These are phyloP conservation scores for Verticillium nubilum DNA, from an alignment of 2,329 filamentous ascomycete genomes.

Conservation along the genomic window DNA sequence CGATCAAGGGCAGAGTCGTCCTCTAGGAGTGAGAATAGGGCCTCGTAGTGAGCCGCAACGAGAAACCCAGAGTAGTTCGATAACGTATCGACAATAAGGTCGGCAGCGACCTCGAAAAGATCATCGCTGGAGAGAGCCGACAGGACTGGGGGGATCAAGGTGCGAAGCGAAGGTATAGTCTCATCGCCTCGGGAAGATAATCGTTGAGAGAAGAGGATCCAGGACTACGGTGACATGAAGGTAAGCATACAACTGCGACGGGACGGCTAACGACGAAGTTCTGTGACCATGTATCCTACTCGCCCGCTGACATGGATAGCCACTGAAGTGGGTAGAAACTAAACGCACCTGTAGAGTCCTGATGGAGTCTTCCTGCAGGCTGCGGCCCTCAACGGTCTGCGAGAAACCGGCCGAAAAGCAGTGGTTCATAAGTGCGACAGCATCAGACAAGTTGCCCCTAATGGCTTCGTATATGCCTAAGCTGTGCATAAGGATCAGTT, in stretches of 20 bases:
- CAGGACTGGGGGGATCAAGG: conserved; percentile 55
- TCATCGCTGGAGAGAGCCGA: conserved; percentile 53
- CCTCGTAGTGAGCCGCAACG: conserved; percentile 48
- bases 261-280: background rate
- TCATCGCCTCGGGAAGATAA: conserved; percentile 51
- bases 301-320: background rate
- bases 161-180: conserved; percentile 53
- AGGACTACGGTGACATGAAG: conserved; percentile 44
- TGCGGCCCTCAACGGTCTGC: conserved; percentile 14
- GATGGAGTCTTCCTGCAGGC: conserved; percentile 49
- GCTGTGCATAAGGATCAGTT: conserved; percentile 16
- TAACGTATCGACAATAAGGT: conserved; percentile 61
- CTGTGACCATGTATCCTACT: background rate
- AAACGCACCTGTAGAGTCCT: conserved; percentile 53
- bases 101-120: conserved; percentile 54
- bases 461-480: conserved; percentile 32
- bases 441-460: conserved; percentile 33
- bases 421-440: conserved; percentile 31
- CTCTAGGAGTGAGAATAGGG: conserved; percentile 54
- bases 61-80: conserved; percentile 61
- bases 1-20: conserved; percentile 53
- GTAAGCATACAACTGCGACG: background rate
- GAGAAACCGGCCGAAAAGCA: conserved; percentile 24
- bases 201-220: conserved; percentile 68
- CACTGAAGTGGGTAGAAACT: background rate